Base-by-base conservation (phyloP, 352 stramenopile species). In the Globisporangium viniferum region DNA sequence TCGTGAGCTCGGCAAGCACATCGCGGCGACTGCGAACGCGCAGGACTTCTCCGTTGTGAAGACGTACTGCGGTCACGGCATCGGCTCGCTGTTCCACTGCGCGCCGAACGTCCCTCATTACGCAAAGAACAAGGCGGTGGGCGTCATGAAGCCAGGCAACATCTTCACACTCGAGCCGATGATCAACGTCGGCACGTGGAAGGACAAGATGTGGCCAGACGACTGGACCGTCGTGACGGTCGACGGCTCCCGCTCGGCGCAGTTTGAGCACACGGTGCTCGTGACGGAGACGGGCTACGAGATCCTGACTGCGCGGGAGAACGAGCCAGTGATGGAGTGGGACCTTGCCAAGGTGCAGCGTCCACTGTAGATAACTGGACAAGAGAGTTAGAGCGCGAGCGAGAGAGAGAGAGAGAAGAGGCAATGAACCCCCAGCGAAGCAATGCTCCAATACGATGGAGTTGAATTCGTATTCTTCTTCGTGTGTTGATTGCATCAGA, bases 111-210 rank as follows among this genome's bases (percentile, higher is more conserved):
- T 99, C 5, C 97, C 97, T 20, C 98, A 99, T 74, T 99, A 99
- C 74, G 86, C 93, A 15, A 99, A 99, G 80, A 99, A 99, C 73
- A 99, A 99, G 78, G 94, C 96, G 29, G 82, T 94, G 49, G 98
- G 97, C 39, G 95, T 98, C 27, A 99, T 99, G 94, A 98, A 98
- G 69, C 89, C 92, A 3, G 97, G 97, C 31, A 96, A 99, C 82
- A 97, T 99, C 53, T 99, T 99, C 79, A 99, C 98, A 0, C 98
- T 99, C 64, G 98, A 99, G 74, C 98, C 97, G 9, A 99, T 99
- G 98, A 99, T 99, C 73, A 99, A 99, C 80, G 78, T 98, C n/a
- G 97, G 83, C 24, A 80, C 81, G 67, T 92, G 87, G 91, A 74
- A 94, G 91, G 88, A 93, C 71, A 73, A 86, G 73, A 98, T 91